A percentile compares a stretch with the other conserved stretches of the same genome.
phyloP scores from a whole-genome alignment of 2,329 filamentous ascomycete species.

The Tolypocladium amazonense region DNA sequence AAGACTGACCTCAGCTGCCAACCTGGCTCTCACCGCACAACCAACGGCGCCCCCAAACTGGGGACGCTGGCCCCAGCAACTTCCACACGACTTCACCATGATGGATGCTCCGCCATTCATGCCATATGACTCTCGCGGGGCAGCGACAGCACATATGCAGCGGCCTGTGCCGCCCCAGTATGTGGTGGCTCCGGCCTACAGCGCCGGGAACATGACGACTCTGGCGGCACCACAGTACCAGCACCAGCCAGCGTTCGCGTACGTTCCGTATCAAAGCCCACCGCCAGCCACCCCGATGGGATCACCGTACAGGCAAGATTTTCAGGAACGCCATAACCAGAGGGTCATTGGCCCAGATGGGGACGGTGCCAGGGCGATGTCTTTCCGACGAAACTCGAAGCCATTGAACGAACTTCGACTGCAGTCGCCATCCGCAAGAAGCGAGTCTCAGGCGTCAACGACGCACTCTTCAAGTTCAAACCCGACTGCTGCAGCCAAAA shows the following conservation, averaged over 20 bases:
- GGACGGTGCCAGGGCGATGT: slow-evolving; percentile 12
- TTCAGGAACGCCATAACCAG: slow-evolving; percentile 17
- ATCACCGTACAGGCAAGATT: slow-evolving; percentile 22
- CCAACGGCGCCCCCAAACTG: slow-evolving; percentile 35
- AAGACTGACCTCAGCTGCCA: slow-evolving; percentile 12
- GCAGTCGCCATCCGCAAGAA: slow-evolving; percentile 20
- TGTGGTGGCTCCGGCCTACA: slow-evolving; percentile 33
- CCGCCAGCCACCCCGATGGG: slow-evolving; percentile 20
- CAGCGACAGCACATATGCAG: slow-evolving; percentile 26
- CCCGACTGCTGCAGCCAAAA: slow-evolving; percentile 25
- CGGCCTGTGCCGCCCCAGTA: slow-evolving; percentile 37
- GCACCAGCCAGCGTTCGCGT: slow-evolving; percentile 30
- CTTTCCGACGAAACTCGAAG: slow-evolving; percentile 16
- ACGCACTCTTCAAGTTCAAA: slow-evolving; percentile 12
- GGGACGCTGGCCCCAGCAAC: slow-evolving; percentile 44
- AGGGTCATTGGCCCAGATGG: slow-evolving; percentile 10
- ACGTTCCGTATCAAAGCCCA: slow-evolving; percentile 28
- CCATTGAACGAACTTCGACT: slow-evolving; percentile 20
- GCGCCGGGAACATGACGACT: slow-evolving; percentile 28
- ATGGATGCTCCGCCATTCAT: slow-evolving; percentile 37
- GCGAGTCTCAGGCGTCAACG: slow-evolving; percentile 19
- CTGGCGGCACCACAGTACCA: slow-evolving; percentile 32
- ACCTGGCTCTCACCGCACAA: slow-evolving; percentile 38
- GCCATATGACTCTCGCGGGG: slow-evolving; percentile 35
- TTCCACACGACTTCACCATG: slow-evolving; percentile 34